phyloP scores from a whole-genome alignment of 2,329 filamentous ascomycete species.

The Colletotrichum melonis region DNA sequence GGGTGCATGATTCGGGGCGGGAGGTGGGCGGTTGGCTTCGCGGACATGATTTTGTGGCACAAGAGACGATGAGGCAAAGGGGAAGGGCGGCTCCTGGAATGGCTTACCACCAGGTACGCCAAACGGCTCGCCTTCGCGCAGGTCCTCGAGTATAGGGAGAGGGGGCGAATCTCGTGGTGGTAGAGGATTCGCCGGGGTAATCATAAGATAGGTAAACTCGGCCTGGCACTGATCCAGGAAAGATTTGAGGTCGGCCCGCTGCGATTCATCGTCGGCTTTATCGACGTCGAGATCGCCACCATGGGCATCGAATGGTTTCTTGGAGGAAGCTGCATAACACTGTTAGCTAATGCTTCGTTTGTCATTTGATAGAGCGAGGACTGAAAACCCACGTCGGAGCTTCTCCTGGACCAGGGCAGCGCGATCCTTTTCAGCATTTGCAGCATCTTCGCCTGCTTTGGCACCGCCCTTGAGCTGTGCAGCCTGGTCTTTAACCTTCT shows the following conservation, averaged over 20 bases:
- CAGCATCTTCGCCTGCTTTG: constrained; percentile 52
- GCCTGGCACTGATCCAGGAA: constrained; percentile 74
- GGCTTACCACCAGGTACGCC: constrained; percentile 57
- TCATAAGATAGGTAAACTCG: constrained; percentile 76
- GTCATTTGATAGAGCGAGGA: background rate
- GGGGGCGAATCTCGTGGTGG: constrained; percentile 73
- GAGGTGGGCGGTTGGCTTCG: constrained; percentile 65
- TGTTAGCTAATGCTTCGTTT: background rate
- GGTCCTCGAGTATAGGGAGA: constrained; percentile 68
- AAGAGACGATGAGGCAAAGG: constrained; percentile 37
- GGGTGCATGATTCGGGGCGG: constrained; percentile 69
- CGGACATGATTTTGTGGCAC: constrained; percentile 65
- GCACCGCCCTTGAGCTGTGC: constrained; percentile 72
- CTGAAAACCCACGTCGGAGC: constrained; percentile 57
- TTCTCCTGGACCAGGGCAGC: constrained; percentile 67
- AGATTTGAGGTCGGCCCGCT: constrained; percentile 65
- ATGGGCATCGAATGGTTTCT: constrained; percentile 49
- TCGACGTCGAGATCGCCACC: constrained; percentile 57
- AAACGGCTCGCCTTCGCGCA: constrained; percentile 66
- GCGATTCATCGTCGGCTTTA: constrained; percentile 60
- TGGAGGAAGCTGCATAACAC: constrained; percentile 21
- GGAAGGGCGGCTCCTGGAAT: constrained; percentile 38
- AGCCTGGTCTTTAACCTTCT: constrained; percentile 86
- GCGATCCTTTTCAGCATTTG: constrained; percentile 62
- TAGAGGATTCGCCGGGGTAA: constrained; percentile 73